Percentiles rank a stretch among this genome's conserved stretches.
These are phyloP conservation scores for Mycena galopus DNA, from an alignment of 768 basidiomycete genomes.

Conservation along the genomic window DNA sequence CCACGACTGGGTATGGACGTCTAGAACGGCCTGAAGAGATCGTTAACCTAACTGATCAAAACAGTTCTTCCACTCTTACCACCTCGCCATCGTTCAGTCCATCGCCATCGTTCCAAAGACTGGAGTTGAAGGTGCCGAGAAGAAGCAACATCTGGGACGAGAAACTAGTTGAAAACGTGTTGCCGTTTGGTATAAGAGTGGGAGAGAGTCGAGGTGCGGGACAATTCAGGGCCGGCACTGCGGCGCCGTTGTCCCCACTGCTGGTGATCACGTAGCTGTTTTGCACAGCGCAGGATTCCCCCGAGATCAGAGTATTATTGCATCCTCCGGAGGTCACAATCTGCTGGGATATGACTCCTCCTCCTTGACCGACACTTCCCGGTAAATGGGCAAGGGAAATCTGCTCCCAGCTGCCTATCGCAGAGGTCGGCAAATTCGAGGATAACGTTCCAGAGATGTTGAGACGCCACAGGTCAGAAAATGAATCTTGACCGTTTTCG, in stretches of 20 bases:
- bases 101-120: slow-evolving; percentile 75
- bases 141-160: slow-evolving; percentile 75
- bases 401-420: slow-evolving; percentile 72
- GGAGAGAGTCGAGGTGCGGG: slow-evolving; percentile 76
- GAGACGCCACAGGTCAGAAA: slow-evolving; percentile 81
- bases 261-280: slow-evolving; percentile 69
- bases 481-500: slow-evolving; percentile 60
- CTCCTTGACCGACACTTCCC: slow-evolving; percentile 63
- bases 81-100: slow-evolving; percentile 79
- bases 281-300: slow-evolving; percentile 68
- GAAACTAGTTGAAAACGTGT: slow-evolving; percentile 67
- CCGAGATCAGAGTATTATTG: slow-evolving; percentile 53
- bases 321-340: slow-evolving; percentile 77
- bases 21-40: slow-evolving; percentile 68
- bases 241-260: slow-evolving; percentile 38
- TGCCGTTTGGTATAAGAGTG: slow-evolving; percentile 72
- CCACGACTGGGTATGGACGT: slow-evolving; percentile 74
- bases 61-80: slow-evolving; percentile 53
- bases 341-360: slow-evolving; percentile 66
- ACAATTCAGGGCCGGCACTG: slow-evolving; percentile 62
- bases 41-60: slow-evolving; percentile 15
- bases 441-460: slow-evolving; percentile 79
- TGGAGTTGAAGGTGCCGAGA: slow-evolving; percentile 74
- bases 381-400: slow-evolving; percentile 56
- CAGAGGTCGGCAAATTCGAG: slow-evolving; percentile 68